Evolutionary conservation across 2,329 filamentous ascomycete genomes (phyloP).

Genomic region (Aspergillus latus): DNA sequence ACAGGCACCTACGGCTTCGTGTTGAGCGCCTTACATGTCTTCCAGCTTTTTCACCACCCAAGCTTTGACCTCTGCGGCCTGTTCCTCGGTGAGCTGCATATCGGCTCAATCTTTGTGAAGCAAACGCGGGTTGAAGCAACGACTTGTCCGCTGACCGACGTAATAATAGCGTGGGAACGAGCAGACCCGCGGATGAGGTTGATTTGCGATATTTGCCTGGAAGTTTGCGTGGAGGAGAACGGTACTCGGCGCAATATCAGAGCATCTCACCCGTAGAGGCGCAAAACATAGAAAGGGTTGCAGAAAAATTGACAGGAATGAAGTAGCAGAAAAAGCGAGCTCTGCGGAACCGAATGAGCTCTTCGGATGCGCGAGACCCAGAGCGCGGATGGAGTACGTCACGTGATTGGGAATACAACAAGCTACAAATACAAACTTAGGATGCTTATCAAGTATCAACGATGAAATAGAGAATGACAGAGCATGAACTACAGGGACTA

Average conservation of each 20-base stretch:
- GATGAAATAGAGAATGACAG: too few species aligned
- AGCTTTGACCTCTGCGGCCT: conserved; percentile 54
- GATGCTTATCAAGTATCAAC: neutral
- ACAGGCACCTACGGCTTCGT: neutral
- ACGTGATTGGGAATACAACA: neutral
- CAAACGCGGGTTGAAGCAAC: neutral
- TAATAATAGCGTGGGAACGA: neutral
- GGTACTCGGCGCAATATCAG: neutral
- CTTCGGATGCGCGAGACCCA: conserved; percentile 23
- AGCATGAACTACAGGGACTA: too few species aligned
- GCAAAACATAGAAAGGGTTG: neutral
- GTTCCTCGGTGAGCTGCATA: conserved; percentile 57
- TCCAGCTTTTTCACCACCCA: conserved; percentile 61
- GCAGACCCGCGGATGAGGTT: neutral
- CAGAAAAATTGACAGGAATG: neutral
- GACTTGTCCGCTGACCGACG: neutral
- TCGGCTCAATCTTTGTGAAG: neutral
- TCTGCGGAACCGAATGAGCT: conserved; percentile 16
- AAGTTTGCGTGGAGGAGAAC: neutral
- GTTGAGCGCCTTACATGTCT: conserved; percentile 50
- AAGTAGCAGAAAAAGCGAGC: conserved; percentile 5
- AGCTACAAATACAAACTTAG: neutral
- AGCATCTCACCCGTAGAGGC: neutral
- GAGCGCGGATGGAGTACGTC: conserved; percentile 18
- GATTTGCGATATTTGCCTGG: too few species aligned